Evolutionary conservation across 2,329 filamentous ascomycete genomes (phyloP).

Genomic region (Mycosphaerella sp.): DNA sequence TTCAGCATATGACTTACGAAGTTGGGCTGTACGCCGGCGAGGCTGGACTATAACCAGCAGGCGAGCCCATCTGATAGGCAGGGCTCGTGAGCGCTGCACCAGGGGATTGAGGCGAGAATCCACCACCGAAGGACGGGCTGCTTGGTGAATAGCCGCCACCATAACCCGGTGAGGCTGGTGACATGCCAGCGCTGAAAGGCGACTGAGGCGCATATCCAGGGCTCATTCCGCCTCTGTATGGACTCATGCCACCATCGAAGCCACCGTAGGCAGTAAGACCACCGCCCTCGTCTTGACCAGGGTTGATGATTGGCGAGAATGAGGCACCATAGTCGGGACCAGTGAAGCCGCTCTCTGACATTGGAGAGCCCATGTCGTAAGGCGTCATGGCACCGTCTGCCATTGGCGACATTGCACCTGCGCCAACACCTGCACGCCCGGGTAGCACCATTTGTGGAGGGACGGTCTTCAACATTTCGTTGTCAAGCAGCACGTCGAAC

Average conservation of each 20-base stretch:
- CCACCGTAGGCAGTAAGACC: conserved; percentile 58
- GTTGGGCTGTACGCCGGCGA: conserved; percentile 51
- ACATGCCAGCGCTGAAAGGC: conserved; percentile 49
- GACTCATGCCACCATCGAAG: conserved; percentile 57
- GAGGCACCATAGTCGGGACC: conserved; percentile 56
- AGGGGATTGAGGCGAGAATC: conserved; percentile 34
- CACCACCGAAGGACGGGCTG: conserved; percentile 20
- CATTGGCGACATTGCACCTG: conserved; percentile 62
- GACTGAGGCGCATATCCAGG: conserved; percentile 38
- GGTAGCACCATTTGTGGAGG: conserved; percentile 56
- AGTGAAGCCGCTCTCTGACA: conserved; percentile 53
- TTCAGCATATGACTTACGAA: conserved; percentile 25
- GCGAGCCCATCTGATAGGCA: conserved; percentile 46
- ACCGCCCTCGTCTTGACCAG: conserved; percentile 53
- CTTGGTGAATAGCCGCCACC: conserved; percentile 26
- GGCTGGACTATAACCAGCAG: conserved; percentile 36
- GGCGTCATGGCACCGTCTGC: conserved; percentile 75
- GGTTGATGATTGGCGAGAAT: conserved; percentile 67
- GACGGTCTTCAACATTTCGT: conserved; percentile 91
- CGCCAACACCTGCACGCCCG: conserved; percentile 62
- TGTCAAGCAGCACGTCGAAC: conserved; percentile 88
- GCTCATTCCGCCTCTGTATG: conserved; percentile 53
- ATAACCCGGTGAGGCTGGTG: conserved; percentile 62
- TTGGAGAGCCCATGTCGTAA: conserved; percentile 68
- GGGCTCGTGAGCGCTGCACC: conserved; percentile 51